phyloP scores from a whole-genome alignment of 371 early-diverging fungal genomes.

The Modicella reniformis region DNA sequence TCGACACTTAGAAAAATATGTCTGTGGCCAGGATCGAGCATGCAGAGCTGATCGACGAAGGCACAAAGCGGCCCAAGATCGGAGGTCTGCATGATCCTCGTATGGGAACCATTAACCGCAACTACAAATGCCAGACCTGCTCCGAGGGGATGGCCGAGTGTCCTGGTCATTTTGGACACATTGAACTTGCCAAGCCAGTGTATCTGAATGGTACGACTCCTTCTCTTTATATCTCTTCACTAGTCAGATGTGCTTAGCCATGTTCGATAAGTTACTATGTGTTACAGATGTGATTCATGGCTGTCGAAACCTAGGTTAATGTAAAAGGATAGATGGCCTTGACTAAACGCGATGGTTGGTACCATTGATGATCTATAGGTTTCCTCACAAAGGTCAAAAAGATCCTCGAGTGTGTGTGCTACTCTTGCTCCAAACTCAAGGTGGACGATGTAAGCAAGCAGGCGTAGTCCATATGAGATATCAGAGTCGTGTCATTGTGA shows the following conservation, averaged over 20 bases:
- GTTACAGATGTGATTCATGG: no score
- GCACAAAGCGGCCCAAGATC: conserved; percentile 83
- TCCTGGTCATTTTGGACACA: conserved; percentile 99
- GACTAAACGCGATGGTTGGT: not conserved
- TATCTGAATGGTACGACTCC: conserved; percentile 83
- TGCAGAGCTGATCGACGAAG: conserved; percentile 96
- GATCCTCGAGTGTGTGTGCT: conserved; percentile 98
- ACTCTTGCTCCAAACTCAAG: conserved; percentile 97
- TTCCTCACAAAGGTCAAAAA: conserved; percentile 94
- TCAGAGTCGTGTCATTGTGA: no score
- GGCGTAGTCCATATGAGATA: no score
- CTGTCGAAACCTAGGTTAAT: no score
- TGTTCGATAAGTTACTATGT: no score
- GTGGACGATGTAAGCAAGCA: conserved; percentile 80
- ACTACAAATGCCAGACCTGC: conserved; percentile 98
- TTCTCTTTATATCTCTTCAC: not conserved
- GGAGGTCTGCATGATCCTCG: conserved; percentile 96
- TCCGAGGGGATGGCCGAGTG: conserved; percentile 96
- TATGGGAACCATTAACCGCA: conserved; percentile 99
- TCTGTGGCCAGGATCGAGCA: conserved; percentile 95
- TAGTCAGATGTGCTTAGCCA: not conserved
- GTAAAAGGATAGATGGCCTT: no score
- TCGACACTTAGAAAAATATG: conserved; percentile 96
- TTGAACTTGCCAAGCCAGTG: conserved; percentile 98
- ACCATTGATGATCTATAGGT: conserved; percentile 55